phyloP scores from a whole-genome alignment of 1,284 basidiomycete genomes.

The Marasmius tenuissimus region DNA sequence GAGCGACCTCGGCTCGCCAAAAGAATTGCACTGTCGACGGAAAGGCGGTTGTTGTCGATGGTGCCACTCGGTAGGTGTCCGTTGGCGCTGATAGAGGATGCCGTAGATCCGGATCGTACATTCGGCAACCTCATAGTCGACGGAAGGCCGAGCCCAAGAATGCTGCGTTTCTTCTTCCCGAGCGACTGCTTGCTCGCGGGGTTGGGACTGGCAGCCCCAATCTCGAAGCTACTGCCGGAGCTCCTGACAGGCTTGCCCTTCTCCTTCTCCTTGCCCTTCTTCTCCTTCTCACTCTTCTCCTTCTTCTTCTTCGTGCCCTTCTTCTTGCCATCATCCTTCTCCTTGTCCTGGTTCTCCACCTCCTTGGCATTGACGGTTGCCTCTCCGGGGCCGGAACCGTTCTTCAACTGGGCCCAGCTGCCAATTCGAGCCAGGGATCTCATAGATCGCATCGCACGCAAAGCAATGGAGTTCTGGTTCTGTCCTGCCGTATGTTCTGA shows the following conservation, averaged over 20 bases:
- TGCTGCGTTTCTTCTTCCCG: conserved; percentile 56
- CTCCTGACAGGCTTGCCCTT: conserved; percentile 36
- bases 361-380: conserved; percentile 29
- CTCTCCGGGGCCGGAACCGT: conserved; percentile 25
- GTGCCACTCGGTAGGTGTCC: background rate
- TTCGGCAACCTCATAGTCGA: conserved; percentile 45
- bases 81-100: conserved; percentile 28
- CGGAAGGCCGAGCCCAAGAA: conserved; percentile 51
- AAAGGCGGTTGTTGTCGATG: conserved; percentile 35
- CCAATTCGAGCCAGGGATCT: conserved; percentile 68
- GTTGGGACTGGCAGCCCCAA: conserved; percentile 44
- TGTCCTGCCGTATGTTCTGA: conserved; percentile 10
- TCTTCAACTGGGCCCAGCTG: conserved; percentile 64
- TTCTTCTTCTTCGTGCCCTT: conserved; percentile 11
- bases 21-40: conserved; percentile 43
- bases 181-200: conserved; percentile 37
- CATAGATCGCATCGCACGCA: conserved; percentile 75
- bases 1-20: conserved; percentile 32
- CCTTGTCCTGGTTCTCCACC: conserved; percentile 18
- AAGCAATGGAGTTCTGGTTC: conserved; percentile 53
- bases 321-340: conserved; percentile 14
- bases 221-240: conserved; percentile 67
- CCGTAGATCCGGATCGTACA: conserved; percentile 42
- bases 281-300: conserved; percentile 7
- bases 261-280: conserved; percentile 23